Evolutionary conservation across 345 rosid genomes (phyloP).

Genomic region (Citrus maxima): DNA sequence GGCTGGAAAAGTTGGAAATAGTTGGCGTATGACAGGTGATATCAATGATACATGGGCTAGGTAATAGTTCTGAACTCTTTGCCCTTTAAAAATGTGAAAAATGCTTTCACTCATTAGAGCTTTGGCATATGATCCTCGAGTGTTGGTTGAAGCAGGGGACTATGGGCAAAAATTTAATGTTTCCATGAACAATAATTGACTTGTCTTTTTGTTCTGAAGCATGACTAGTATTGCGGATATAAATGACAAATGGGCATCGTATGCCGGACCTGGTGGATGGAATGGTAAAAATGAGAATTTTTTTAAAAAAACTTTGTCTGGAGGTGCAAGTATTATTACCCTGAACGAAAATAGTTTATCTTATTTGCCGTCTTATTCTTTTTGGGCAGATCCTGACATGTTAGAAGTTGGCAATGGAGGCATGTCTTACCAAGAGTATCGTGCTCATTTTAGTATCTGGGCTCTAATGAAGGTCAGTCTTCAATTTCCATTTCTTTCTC

Average conservation of each 20-base stretch:
- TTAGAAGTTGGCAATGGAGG: slow-evolving; percentile 98
- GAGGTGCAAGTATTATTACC: slow-evolving; percentile 2
- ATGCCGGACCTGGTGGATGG: slow-evolving; percentile 99
- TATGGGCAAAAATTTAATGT: not conserved
- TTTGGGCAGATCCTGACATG: slow-evolving; percentile 88
- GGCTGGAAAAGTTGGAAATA: slow-evolving; percentile 91
- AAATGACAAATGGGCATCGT: slow-evolving; percentile 92
- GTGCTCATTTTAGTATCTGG: slow-evolving; percentile 96
- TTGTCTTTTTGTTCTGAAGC: slow-evolving; percentile 35
- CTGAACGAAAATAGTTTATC: slow-evolving; percentile 4
- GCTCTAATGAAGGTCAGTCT: slow-evolving; percentile 84
- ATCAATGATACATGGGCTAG: slow-evolving; percentile 96
- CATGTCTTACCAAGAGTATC: slow-evolving; percentile 83
- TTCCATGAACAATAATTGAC: not conserved
- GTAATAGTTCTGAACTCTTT: slow-evolving; percentile 36
- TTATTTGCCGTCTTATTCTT: slow-evolving; percentile 3
- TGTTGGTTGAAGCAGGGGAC: not conserved
- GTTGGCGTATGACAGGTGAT: slow-evolving; percentile 97
- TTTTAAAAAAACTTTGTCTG: not conserved
- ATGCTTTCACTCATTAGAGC: not conserved
- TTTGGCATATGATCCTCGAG: not conserved
- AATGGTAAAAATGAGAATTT: slow-evolving; percentile 54
- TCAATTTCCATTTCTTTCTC: slow-evolving; percentile 1
- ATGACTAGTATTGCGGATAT: slow-evolving; percentile 92
- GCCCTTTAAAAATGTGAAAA: not conserved